These are phyloP conservation scores for Aspergillus aculeatinus DNA, from an alignment of 2,329 filamentous ascomycete genomes.

Conservation along the genomic window DNA sequence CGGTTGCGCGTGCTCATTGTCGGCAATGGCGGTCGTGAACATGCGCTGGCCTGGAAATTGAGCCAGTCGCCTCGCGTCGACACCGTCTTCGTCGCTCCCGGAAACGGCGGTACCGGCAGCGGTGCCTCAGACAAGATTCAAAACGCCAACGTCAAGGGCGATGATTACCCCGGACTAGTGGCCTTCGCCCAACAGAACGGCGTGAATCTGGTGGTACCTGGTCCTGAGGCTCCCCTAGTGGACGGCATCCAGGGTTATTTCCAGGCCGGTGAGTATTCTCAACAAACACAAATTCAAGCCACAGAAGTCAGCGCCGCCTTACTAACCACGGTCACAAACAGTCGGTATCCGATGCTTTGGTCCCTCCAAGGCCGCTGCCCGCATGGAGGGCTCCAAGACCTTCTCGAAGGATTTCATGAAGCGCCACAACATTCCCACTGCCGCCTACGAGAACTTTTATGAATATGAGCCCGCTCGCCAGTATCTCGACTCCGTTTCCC, in stretches of 20 bases:
- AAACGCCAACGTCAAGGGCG: slow-evolving; percentile 71
- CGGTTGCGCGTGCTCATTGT: slow-evolving; percentile 75
- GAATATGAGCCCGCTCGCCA: slow-evolving; percentile 69
- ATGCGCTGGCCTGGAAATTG: slow-evolving; percentile 92
- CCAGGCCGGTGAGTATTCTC: slow-evolving; percentile 48
- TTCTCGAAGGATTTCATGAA: slow-evolving; percentile 99
- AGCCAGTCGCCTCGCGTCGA: slow-evolving; percentile 77
- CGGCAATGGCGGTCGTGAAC: slow-evolving; percentile 91
- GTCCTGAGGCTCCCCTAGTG: slow-evolving; percentile 90
- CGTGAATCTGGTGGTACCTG: slow-evolving; percentile 82
- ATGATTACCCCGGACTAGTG: slow-evolving; percentile 77
- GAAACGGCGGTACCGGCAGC: slow-evolving; percentile 81
- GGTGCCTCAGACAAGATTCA: slow-evolving; percentile 59
- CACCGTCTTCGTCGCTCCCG: slow-evolving; percentile 66
- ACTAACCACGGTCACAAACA: slow-evolving; percentile 18
- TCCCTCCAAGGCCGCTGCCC: slow-evolving; percentile 77
- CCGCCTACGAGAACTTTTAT: slow-evolving; percentile 84
- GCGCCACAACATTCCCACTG: slow-evolving; percentile 83
- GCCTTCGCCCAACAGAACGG: slow-evolving; percentile 69
- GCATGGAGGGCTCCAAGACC: slow-evolving; percentile 94
- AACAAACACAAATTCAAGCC: not conserved
- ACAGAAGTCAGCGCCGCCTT: not conserved
- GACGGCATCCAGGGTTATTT: slow-evolving; percentile 87
- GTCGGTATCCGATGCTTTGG: slow-evolving; percentile 81
- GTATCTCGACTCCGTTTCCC: slow-evolving; percentile 70